Conservation (phyloP, 352 stramenopile genomes). For the Plasmopara muralis region DNA sequence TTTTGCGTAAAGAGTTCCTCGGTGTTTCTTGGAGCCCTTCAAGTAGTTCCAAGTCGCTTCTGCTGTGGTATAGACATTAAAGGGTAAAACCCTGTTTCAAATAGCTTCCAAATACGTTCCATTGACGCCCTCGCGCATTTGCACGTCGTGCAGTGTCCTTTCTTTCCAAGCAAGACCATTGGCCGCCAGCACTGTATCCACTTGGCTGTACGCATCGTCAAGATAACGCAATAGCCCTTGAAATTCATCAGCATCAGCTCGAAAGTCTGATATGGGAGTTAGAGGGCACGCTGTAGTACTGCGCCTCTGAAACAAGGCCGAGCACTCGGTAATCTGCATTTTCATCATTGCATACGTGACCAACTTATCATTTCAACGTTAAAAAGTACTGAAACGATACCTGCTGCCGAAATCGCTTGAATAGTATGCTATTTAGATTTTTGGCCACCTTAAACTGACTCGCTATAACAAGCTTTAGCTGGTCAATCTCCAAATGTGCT, state of each 20-base stretch:
- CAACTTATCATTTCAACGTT: too few relatives aligned
- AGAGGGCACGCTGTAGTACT: slow-evolving; percentile 3
- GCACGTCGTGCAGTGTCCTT: slow-evolving; percentile 20
- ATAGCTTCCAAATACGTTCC: slow-evolving; percentile 29
- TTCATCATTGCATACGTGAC: too few relatives aligned
- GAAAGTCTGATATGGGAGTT: slow-evolving; percentile 13
- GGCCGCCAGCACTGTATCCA: slow-evolving; percentile 19
- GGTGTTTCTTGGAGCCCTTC: slow-evolving; percentile 31
- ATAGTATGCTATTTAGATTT: slow-evolving; percentile 33
- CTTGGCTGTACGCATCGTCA: slow-evolving; percentile 16
- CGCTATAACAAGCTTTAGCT: slow-evolving; percentile 30
- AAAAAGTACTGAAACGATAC: not conserved
- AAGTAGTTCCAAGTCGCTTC: slow-evolving; percentile 32
- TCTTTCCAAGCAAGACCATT: slow-evolving; percentile 27
- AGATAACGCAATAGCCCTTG: slow-evolving; percentile 20
- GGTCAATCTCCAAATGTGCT: slow-evolving; percentile 26
- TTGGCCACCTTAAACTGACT: slow-evolving; percentile 42
- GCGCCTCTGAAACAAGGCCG: slow-evolving; percentile 9
- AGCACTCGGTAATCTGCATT: slow-evolving; percentile 7
- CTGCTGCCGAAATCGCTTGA: slow-evolving; percentile 20
- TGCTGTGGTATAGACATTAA: slow-evolving; percentile 18
- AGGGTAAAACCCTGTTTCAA: slow-evolving; percentile 26
- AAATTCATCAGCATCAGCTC: slow-evolving; percentile 20
- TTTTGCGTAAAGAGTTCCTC: slow-evolving; percentile 28
- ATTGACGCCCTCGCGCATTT: slow-evolving; percentile 19